Conservation (phyloP, 306 rosid genomes). For the Notholithocarpus densiflorus region DNA sequence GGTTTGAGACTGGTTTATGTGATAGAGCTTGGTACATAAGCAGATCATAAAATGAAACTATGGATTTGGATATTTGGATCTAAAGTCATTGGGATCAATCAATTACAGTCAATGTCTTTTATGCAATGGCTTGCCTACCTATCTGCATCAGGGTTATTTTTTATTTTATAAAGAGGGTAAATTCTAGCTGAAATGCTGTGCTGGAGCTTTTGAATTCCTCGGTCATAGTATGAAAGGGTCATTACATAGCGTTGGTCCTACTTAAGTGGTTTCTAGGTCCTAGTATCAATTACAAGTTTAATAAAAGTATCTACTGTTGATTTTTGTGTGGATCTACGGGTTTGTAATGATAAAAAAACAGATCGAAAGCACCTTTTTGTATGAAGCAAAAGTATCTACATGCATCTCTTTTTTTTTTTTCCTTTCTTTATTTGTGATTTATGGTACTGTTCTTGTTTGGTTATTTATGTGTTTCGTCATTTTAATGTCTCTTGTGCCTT, state of each 20-base stretch:
- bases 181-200: not conserved
- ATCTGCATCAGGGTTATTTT: too few species aligned
- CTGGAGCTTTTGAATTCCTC: not conserved
- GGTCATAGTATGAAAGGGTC: not conserved
- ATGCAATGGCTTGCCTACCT: too few species aligned
- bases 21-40: not conserved
- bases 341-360: not conserved
- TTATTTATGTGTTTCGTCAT: not conserved
- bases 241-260: too few species aligned
- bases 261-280: not conserved
- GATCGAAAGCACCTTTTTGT: not conserved
- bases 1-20: too few species aligned
- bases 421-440: not conserved
- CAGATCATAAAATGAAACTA: not conserved
- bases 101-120: not conserved
- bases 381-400: not conserved
- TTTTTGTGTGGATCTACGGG: not conserved
- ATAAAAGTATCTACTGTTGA: not conserved
- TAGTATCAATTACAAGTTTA: too few species aligned
- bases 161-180: too few species aligned
- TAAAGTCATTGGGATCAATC: not conserved
- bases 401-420: not conserved
- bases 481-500: slow-evolving; percentile 1
- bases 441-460: not conserved
- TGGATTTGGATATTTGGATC: not conserved